Conservation (phyloP, 2,329 filamentous ascomycete species). For the Rasamsonia emersonii region DNA sequence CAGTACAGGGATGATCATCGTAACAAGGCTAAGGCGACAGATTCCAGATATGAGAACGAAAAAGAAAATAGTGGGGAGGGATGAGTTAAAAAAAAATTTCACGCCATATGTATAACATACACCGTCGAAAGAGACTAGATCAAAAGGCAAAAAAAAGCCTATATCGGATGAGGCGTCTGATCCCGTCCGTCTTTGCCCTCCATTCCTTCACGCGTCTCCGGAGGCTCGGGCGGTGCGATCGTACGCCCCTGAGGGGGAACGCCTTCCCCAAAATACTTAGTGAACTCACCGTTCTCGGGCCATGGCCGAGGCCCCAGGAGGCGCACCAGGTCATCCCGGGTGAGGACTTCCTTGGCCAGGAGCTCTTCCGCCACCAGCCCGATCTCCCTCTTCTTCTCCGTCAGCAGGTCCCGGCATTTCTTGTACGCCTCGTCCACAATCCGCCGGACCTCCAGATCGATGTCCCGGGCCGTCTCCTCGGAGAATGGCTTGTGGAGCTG, state of each 20-base stretch:
- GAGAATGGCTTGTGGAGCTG: constrained; percentile 91
- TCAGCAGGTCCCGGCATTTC: constrained; percentile 75
- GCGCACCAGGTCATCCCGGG: constrained; percentile 84
- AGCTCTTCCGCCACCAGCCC: constrained; percentile 89
- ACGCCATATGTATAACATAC: too few relatives aligned
- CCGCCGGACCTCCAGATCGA: constrained; percentile 81
- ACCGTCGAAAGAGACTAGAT: too few relatives aligned
- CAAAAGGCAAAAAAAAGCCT: too few relatives aligned
- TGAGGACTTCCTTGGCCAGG: constrained; percentile 81
- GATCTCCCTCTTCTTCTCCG: constrained; percentile 78
- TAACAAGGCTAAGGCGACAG: too few relatives aligned
- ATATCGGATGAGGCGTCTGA: constrained; percentile 22
- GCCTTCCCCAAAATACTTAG: constrained; percentile 75
- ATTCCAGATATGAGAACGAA: too few relatives aligned
- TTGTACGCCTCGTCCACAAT: constrained; percentile 91
- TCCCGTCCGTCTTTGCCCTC: constrained; percentile 31
- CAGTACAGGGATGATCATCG: too few relatives aligned
- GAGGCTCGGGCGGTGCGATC: constrained; percentile 43
- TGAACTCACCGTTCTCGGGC: constrained; percentile 77
- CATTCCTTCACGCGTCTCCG: constrained; percentile 34
- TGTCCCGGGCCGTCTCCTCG: constrained; percentile 83
- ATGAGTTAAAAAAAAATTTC: too few relatives aligned
- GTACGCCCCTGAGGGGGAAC: constrained; percentile 28
- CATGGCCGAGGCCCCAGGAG: constrained; percentile 78
- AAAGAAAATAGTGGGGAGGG: too few relatives aligned